Base-by-base conservation (phyloP, 1,139 yeast genomes). In the Magnusiomyces suaveolens region DNA sequence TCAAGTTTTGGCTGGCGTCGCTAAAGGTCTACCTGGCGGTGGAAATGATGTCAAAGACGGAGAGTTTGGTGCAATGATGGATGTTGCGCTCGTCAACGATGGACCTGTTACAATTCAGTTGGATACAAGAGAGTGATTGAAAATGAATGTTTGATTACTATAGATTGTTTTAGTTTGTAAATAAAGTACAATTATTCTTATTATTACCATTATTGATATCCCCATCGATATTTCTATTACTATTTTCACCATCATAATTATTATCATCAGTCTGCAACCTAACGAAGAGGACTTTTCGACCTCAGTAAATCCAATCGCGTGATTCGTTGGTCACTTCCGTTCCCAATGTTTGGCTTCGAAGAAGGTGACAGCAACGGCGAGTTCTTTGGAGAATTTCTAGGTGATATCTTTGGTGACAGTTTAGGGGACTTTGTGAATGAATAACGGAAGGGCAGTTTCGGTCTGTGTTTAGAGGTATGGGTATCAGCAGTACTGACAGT, bases 21-120 rank as follows among this genome's bases (percentile, higher is more conserved):
- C 74, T 70, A 51, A 66, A 59, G n/a, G 81, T 72, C n/a, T 67
- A 59, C 66, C 69, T 16, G 63, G 85, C 43, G 94, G 90, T 0
- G 73, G 64, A n/a, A 73, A 72, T 0, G 79, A 75, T 0, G 95
- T 89, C 4, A 77, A 83, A 59, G 96, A 88, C 63, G 98, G 98
- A 0, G 76, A 80, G 55, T 92, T 92, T 68, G 98, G 97, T 0
- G 97, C 94, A 8, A 87, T 90, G 96, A 92, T 92, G 98, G 95
- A 87, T 60, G 96, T 92, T 18, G 77, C 78, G 1, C 69, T 90
- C 55, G 81, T 83, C 20, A 92, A 92, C 64, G 97, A 90, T 61
- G 94, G 94, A 3, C 94, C 92, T 0, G 87, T 83, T 6, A 84
- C 94, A 0, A 80, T 85, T 32, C 77, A 81, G 32, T 81, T 82